Percentiles rank a stretch among this genome's conserved stretches.
phyloP scores from a whole-genome alignment of 2,329 filamentous ascomycete species.

The Cercospora sp. region DNA sequence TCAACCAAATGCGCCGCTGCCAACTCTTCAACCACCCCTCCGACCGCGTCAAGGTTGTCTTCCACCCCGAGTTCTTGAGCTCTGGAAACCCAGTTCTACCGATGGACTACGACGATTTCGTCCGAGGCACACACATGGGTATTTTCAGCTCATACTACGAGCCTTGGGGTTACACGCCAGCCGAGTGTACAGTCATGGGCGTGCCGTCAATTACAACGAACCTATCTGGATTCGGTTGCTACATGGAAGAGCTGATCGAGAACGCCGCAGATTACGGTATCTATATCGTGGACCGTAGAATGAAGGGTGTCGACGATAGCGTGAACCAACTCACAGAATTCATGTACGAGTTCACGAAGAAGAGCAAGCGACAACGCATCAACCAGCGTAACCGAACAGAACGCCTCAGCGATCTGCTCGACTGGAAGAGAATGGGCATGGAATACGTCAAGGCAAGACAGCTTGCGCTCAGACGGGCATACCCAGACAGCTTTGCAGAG shows the following conservation, averaged over 20 bases:
- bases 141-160: conserved; percentile 98
- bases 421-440: conserved; percentile 99
- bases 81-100: conserved; percentile 93
- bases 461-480: conserved; percentile 85
- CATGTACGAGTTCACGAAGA: conserved; percentile 92
- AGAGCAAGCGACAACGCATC: conserved; percentile 94
- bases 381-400: conserved; percentile 98
- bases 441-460: conserved; percentile 98
- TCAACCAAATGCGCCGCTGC: conserved; percentile 93
- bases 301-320: conserved; percentile 94
- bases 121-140: conserved; percentile 91
- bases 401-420: conserved; percentile 86
- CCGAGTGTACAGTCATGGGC: conserved; percentile 98
- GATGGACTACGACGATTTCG: conserved; percentile 97
- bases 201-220: conserved; percentile 98
- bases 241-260: conserved; percentile 99
- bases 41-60: conserved; percentile 95
- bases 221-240: conserved; percentile 94
- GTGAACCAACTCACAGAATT: conserved; percentile 89
- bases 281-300: conserved; percentile 94
- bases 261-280: conserved; percentile 98
- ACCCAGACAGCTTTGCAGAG: conserved; percentile 77
- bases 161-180: conserved; percentile 97
- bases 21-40: conserved; percentile 95
- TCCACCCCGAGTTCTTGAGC: conserved; percentile 97